A percentile compares a stretch with the other conserved stretches of the same genome.
These are phyloP conservation scores for sunflower (Helianthus annuus) DNA, from an alignment of 129 eudicot genomes.

Conservation along the genomic window HanXRQr2.0-SUNRISE NC_035447.2:70561605-70562104, in stretches of 20 bases:
- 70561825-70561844: constrained; percentile 39
- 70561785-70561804: not conserved
- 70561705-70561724: constrained; percentile 10
- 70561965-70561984: not conserved
- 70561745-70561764: constrained; percentile 1
- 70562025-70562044: too few species aligned
- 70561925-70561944: constrained; percentile 3
- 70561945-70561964: not conserved
- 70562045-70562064: too few species aligned
- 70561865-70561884: constrained; percentile 27
- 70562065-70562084: too few species aligned
- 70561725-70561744: not conserved
- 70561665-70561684: constrained; percentile 14
- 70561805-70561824: constrained; percentile 41
- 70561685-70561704: constrained; percentile 1
- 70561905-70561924: constrained; percentile 33
- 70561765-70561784: not conserved
- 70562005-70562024: too few species aligned
- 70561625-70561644: constrained; percentile 38
- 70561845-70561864: constrained; percentile 36
- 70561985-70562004: too few species aligned
- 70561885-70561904: constrained; percentile 29
- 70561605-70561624: constrained; percentile 6
- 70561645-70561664: constrained; percentile 38
- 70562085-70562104: too few species aligned